phyloP scores from a whole-genome alignment of 2,329 filamentous ascomycete species.

The Colletotrichum sp. region DNA sequence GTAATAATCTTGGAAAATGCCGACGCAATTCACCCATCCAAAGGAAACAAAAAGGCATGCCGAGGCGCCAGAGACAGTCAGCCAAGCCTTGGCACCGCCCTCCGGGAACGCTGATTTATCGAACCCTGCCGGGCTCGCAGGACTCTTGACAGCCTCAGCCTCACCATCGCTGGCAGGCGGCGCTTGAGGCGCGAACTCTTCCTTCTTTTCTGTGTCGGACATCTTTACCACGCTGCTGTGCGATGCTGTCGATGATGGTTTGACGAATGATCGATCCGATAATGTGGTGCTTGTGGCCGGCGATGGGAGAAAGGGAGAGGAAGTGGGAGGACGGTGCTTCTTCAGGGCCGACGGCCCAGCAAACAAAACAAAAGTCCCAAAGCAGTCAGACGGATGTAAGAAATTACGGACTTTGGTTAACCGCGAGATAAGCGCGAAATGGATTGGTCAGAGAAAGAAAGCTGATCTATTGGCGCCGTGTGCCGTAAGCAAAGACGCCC shows the following conservation, averaged over 20 bases:
- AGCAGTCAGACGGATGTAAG: background rate
- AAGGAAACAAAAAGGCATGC: background rate
- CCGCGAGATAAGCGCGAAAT: background rate
- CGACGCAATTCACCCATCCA: conserved; percentile 36
- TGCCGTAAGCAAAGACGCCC: background rate
- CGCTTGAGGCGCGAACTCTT: background rate
- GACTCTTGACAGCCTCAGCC: background rate
- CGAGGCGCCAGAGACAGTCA: background rate
- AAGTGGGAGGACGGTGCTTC: rapidly evolving
- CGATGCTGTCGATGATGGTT: background rate
- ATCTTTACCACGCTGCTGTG: background rate
- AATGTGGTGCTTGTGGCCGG: background rate
- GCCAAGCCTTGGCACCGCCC: conserved; percentile 8
- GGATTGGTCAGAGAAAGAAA: background rate
- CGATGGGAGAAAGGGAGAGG: background rate
- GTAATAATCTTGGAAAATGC: conserved; percentile 65
- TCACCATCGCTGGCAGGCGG: background rate
- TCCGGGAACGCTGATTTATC: background rate
- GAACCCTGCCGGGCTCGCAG: background rate
- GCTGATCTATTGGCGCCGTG: background rate
- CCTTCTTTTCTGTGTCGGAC: background rate
- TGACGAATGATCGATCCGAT: background rate
- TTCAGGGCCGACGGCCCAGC: background rate
- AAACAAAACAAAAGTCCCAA: background rate
- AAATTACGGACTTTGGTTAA: background rate